phyloP scores from a whole-genome alignment of 2,329 filamentous ascomycete genomes.

The Neopestalotiopsis sp. region DNA sequence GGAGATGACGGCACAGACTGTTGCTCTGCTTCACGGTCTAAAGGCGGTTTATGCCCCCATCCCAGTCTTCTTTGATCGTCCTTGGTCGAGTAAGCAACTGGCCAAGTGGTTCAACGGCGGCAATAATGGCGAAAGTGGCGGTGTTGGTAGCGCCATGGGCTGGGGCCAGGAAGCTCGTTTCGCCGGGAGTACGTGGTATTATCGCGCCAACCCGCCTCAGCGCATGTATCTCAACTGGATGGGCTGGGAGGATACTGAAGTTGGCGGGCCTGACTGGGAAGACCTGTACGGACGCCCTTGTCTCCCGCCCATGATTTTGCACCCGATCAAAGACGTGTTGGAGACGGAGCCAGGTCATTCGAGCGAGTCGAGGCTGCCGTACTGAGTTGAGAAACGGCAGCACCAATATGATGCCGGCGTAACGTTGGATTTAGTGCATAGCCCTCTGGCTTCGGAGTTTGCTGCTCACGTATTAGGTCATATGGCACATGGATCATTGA shows the following conservation, averaged over 20 bases:
- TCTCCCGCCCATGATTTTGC: conserved; percentile 63
- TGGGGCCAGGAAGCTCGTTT: conserved; percentile 65
- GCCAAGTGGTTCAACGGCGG: conserved; percentile 67
- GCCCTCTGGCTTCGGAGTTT: not conserved
- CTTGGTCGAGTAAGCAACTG: conserved; percentile 64
- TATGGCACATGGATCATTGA: not conserved
- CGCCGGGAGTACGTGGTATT: conserved; percentile 67
- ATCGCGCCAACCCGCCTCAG: conserved; percentile 61
- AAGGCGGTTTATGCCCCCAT: conserved; percentile 82
- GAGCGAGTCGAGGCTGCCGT: conserved; percentile 46
- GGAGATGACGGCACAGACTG: conserved; percentile 79
- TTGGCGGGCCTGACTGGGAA: conserved; percentile 64
- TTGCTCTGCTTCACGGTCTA: conserved; percentile 76
- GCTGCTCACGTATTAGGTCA: not conserved
- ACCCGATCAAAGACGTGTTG: conserved; percentile 64
- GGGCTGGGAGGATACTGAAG: conserved; percentile 60
- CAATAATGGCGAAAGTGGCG: conserved; percentile 58
- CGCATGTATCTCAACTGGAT: conserved; percentile 69
- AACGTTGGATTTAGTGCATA: not conserved
- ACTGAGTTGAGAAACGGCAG: conserved; percentile 1
- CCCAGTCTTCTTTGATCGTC: conserved; percentile 79
- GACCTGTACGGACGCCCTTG: conserved; percentile 60
- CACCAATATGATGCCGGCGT: not conserved
- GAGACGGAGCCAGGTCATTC: conserved; percentile 52
- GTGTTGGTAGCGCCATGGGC: conserved; percentile 61